phyloP scores from a whole-genome alignment of 2,329 filamentous ascomycete species.

The Didymella pomorum region DNA sequence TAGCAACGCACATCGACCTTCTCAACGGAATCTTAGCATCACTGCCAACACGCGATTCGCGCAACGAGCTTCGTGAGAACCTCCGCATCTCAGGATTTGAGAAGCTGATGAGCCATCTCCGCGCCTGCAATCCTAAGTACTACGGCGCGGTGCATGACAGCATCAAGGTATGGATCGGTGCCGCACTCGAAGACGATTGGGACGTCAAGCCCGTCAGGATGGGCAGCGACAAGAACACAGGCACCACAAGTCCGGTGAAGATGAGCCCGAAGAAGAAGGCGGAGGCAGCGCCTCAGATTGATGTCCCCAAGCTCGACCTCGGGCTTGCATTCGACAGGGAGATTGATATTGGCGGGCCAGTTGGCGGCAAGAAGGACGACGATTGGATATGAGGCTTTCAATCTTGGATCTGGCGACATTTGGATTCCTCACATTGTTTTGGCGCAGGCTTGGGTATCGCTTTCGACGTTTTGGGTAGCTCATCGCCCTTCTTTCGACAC shows the following conservation, averaged over 20 bases:
- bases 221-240: constrained; percentile 60
- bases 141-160: constrained; percentile 92
- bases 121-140: constrained; percentile 97
- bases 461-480: background rate
- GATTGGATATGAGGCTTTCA: constrained; percentile 43
- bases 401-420: background rate
- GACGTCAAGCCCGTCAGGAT: constrained; percentile 81
- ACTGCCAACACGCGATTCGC: constrained; percentile 71
- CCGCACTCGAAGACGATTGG: constrained; percentile 88
- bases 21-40: constrained; percentile 90
- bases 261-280: constrained; percentile 54
- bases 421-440: background rate
- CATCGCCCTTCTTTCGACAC: background rate
- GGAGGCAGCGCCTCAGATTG: constrained; percentile 48
- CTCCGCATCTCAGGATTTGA: constrained; percentile 89
- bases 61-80: constrained; percentile 80
- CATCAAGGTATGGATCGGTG: constrained; percentile 87
- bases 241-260: constrained; percentile 43
- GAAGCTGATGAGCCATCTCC: constrained; percentile 81
- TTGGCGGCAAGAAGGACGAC: constrained; percentile 34
- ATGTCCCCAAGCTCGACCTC: constrained; percentile 50
- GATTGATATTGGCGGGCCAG: constrained; percentile 27
- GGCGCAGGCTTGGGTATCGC: constrained; percentile 1
- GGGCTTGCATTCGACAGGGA: constrained; percentile 45
- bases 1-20: constrained; percentile 90